Evolutionary conservation across 169 alveolate species (phyloP), one percentile per base, ranked within the genome.

Genomic region (Plasmodium berghei): DNA sequence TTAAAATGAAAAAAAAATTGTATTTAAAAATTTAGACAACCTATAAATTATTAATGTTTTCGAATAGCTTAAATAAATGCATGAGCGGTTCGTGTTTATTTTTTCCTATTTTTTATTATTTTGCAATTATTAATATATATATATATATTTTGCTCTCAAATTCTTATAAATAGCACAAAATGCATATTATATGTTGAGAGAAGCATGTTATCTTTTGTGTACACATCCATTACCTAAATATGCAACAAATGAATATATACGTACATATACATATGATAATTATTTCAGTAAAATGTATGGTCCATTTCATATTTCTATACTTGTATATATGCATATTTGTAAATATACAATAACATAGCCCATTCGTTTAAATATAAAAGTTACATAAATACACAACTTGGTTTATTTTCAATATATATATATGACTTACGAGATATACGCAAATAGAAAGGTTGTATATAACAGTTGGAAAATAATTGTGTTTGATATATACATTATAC

Each of bases 1-100:
- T 34, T 34, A 34, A 34, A 34, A 34, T 34, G 42, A 34, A 1
- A 34, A 34, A 3, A 34, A 3, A 34, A 34, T 34, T 34, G 5
- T 34, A 34, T 34, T 34, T 34, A 34, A 34, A 73, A 73, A 28
- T 73, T 73, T n/a, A 69, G 77, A 69, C 77, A 49, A 58, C 52
- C 40, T 56, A 16, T 18, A 73, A 73, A 63, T 16, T 73, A 49
- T 49, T n/a, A 52, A 73, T 58, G 62, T 73, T 73, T 55, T 56
- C 24, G 12, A 40, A 42, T 49, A 10, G 24, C 46, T 34, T 73
- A 40, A 56, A 73, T 62, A 58, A 26, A 45, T 62, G 20, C 34
- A 56, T 73, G 59, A 2, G 40, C 14, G 54, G 49, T 52, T 20
- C 66, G n/a, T 52, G 48, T 52, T 71, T 52, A 10, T 8, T 59